A percentile compares a stretch with the other conserved stretches of the same genome.
These are phyloP conservation scores for Monosporozyma unispora DNA, from an alignment of 805 yeast genomes.

Conservation along the genomic window DNA sequence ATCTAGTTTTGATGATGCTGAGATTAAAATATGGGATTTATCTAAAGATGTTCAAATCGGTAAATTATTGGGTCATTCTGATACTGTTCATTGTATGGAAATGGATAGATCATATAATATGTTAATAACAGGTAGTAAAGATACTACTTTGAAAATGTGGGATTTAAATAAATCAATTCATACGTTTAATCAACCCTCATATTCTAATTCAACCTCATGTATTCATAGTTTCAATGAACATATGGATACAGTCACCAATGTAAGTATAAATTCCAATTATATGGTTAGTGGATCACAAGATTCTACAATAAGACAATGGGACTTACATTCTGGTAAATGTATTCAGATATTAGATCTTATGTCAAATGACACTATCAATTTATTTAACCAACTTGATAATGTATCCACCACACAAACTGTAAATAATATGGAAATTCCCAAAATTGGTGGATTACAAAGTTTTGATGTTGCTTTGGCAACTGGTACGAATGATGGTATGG, in stretches of 20 bases:
- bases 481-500: conserved; percentile 69
- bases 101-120: conserved; percentile 41
- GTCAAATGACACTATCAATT: conserved; percentile 7
- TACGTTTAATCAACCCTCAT: conserved; percentile 13
- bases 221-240: conserved; percentile 52
- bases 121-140: conserved; percentile 46
- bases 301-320: conserved; percentile 71
- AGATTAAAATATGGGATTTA: conserved; percentile 78
- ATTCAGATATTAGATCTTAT: conserved; percentile 61
- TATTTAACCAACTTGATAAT: not conserved
- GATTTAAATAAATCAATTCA: conserved; percentile 33
- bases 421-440: conserved; percentile 26
- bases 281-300: conserved; percentile 65
- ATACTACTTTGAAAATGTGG: conserved; percentile 58
- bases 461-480: conserved; percentile 71
- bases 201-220: conserved; percentile 26
- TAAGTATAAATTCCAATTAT: conserved; percentile 44
- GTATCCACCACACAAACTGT: not conserved
- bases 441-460: conserved; percentile 61
- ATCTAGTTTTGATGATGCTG: conserved; percentile 62
- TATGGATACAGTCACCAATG: conserved; percentile 55
- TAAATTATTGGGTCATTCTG: conserved; percentile 49
- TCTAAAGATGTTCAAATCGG: conserved; percentile 45
- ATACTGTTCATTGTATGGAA: conserved; percentile 52
- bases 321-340: conserved; percentile 54